A percentile compares a stretch with the other conserved stretches of the same genome.
These are phyloP conservation scores for Hypoxylon sp. DNA, from an alignment of 2,329 filamentous ascomycete species.

Conservation along the genomic window DNA sequence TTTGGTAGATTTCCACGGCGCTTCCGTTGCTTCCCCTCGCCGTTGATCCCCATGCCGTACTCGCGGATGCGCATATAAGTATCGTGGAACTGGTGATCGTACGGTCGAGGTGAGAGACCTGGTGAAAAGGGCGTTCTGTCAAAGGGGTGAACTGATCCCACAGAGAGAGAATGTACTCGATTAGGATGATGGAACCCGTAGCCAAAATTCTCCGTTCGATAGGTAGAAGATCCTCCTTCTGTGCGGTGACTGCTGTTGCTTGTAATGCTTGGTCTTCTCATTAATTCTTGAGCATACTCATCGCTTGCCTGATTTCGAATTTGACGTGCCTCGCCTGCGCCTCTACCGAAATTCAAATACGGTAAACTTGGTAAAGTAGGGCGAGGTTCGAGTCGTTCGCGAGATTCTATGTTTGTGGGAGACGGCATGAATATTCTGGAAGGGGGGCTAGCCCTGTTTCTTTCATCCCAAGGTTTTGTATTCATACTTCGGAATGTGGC, in stretches of 20 bases:
- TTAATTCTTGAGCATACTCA: constrained; percentile 53
- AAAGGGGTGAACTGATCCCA: constrained; percentile 61
- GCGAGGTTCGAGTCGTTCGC: constrained; percentile 57
- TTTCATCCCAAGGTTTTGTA: constrained; percentile 57
- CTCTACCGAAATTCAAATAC: constrained; percentile 58
- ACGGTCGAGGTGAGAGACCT: constrained; percentile 58
- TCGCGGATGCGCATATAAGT: constrained; percentile 60
- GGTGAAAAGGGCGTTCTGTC: constrained; percentile 63
- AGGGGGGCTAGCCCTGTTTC: constrained; percentile 57
- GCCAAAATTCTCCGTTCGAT: constrained; percentile 56
- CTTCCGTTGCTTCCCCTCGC: constrained; percentile 69
- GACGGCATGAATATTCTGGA: constrained; percentile 54
- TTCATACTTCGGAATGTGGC: constrained; percentile 48
- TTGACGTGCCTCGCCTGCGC: constrained; percentile 52
- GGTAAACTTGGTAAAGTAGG: constrained; percentile 61
- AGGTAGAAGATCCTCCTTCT: constrained; percentile 55
- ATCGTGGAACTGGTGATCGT: constrained; percentile 61
- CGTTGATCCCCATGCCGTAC: constrained; percentile 57
- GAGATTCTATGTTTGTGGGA: constrained; percentile 53
- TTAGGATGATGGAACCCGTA: constrained; percentile 62
- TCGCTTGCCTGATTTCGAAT: constrained; percentile 57
- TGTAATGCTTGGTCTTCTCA: constrained; percentile 48
- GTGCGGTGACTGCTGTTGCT: constrained; percentile 50
- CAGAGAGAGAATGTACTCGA: constrained; percentile 63
- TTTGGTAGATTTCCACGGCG: constrained; percentile 91